These are phyloP conservation scores for Desmodesmus armatus DNA, from an alignment of 139 green algal genomes.

Conservation along the genomic window DNA sequence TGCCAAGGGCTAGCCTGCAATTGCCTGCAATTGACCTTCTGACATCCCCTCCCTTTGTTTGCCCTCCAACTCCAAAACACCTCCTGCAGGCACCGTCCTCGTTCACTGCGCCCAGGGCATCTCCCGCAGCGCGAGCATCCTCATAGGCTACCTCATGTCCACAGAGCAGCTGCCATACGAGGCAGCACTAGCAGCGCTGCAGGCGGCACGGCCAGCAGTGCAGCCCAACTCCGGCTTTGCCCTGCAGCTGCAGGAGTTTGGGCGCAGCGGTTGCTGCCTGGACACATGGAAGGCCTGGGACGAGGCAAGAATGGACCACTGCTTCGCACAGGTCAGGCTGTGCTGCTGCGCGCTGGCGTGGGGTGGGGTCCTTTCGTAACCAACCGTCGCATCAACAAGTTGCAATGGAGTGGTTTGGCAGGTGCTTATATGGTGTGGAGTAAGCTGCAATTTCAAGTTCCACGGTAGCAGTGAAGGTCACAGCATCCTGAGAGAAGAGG, in stretches of 20 bases:
- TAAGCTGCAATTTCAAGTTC: no score
- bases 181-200: constrained; percentile 45
- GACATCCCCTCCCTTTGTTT: background rate
- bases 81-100: constrained; percentile 41
- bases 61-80: background rate
- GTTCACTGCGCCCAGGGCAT: constrained; percentile 90
- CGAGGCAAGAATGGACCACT: constrained; percentile 9
- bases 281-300: constrained; percentile 16
- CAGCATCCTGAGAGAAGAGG: no score
- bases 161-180: constrained; percentile 71
- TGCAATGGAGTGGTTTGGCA: no score
- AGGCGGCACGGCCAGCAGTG: constrained; percentile 48
- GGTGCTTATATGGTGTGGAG: no score
- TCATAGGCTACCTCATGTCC: constrained; percentile 94
- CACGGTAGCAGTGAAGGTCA: no score
- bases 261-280: constrained; percentile 38
- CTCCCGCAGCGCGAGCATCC: constrained; percentile 82
- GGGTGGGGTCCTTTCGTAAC: background rate
- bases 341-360: background rate
- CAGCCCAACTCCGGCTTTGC: constrained; percentile 57
- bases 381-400: no score
- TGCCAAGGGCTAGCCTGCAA: background rate
- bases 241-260: constrained; percentile 57
- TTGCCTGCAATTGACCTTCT: background rate
- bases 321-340: background rate